Evolutionary conservation across 345 rosid genomes (phyloP).

Genomic region (Viola odorata): DNA sequence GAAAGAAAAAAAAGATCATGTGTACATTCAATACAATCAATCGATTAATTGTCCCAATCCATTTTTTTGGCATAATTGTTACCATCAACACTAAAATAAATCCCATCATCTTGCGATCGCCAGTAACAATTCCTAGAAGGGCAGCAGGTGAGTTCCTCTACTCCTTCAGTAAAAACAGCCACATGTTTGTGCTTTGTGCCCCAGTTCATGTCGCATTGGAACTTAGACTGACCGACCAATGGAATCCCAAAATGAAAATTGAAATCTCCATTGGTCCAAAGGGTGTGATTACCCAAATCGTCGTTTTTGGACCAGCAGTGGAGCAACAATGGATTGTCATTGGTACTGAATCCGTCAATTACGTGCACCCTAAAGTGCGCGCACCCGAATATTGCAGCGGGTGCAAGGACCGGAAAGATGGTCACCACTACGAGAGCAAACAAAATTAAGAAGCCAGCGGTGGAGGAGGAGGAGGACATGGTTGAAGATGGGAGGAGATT

Average conservation of each 20-base stretch:
- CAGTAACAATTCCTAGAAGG: neutral
- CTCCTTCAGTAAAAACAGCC: neutral
- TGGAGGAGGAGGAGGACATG: no score
- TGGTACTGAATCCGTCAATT: neutral
- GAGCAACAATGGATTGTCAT: neutral
- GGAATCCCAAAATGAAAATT: neutral
- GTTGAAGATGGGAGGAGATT: no score
- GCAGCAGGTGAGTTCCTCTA: neutral
- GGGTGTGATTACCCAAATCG: neutral
- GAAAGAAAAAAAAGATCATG: no score
- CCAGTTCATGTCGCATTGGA: neutral
- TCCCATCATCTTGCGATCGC: neutral
- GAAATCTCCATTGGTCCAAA: neutral
- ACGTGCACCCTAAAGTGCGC: neutral
- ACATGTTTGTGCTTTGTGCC: neutral
- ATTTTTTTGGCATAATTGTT: neutral
- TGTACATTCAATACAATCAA: no score
- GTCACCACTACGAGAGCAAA: no score
- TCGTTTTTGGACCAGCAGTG: neutral
- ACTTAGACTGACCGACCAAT: neutral
- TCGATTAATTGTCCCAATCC: neutral
- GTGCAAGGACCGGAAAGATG: no score
- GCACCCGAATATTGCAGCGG: neutral
- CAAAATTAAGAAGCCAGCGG: no score
- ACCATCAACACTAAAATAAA: neutral